Conservation (phyloP, 1,139 yeast genomes). For the Nakaseomyces nivariensis region DNA sequence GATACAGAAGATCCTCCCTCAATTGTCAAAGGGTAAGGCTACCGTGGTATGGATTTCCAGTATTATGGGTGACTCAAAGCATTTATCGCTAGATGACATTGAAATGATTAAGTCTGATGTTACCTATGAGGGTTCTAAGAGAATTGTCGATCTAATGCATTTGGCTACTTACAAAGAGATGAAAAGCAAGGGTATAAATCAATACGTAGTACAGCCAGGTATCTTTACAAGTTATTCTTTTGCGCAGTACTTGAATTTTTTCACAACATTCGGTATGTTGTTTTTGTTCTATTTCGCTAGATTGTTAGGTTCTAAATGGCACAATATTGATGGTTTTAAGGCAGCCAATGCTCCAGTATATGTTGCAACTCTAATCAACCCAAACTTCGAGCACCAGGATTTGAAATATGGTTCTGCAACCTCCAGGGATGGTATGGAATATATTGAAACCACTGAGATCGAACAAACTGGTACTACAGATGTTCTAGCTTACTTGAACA, state of each 20-base stretch:
- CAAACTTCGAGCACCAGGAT: slow-evolving; percentile 38
- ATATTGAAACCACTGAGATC: slow-evolving; percentile 43
- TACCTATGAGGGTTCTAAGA: slow-evolving; percentile 88
- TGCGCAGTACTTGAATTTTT: slow-evolving; percentile 59
- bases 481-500: slow-evolving; percentile 50
- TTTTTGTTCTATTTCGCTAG: slow-evolving; percentile 77
- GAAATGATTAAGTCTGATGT: slow-evolving; percentile 54
- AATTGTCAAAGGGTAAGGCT: slow-evolving; percentile 48
- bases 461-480: slow-evolving; percentile 58
- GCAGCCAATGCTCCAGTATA: slow-evolving; percentile 83
- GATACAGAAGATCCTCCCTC: slow-evolving; percentile 47
- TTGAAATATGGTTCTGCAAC: slow-evolving; percentile 71
- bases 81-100: slow-evolving; percentile 61
- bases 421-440: slow-evolving; percentile 53
- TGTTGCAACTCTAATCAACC: slow-evolving; percentile 42
- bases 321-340: slow-evolving; percentile 74
- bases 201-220: slow-evolving; percentile 87
- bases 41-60: slow-evolving; percentile 79
- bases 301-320: slow-evolving; percentile 73
- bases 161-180: slow-evolving; percentile 51
- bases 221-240: slow-evolving; percentile 81
- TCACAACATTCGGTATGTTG: slow-evolving; percentile 81
- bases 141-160: slow-evolving; percentile 77
- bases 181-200: slow-evolving; percentile 44
- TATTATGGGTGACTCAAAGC: slow-evolving; percentile 63